These are phyloP conservation scores for Heritiera fomes DNA, from an alignment of 345 rosid species.

Conservation along the genomic window DNA sequence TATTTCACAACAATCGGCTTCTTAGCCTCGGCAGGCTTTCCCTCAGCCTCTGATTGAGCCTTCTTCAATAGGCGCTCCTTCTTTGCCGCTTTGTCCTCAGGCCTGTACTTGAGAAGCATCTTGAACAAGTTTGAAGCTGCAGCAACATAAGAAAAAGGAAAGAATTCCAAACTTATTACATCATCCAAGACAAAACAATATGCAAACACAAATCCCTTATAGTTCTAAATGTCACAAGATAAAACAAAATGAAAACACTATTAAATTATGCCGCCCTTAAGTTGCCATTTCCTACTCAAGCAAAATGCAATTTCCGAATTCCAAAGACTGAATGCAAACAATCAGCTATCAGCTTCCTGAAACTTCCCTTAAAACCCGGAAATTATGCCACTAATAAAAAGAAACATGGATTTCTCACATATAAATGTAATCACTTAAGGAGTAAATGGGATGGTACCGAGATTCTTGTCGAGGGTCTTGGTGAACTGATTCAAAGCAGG, in stretches of 20 bases:
- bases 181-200: background rate
- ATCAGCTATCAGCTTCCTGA: background rate
- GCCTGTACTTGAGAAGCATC: constrained; percentile 66
- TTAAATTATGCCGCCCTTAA: background rate
- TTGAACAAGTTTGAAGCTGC: constrained; percentile 60
- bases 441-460: constrained; percentile 40
- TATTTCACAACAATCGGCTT: constrained; percentile 75
- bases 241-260: background rate
- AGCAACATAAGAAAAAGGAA: background rate
- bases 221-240: background rate
- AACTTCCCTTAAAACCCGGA: background rate
- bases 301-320: no score
- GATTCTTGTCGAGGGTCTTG: constrained; percentile 87
- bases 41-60: constrained; percentile 66
- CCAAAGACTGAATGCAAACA: background rate
- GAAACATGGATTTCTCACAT: background rate
- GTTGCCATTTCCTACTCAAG: background rate
- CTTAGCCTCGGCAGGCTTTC: constrained; percentile 51
- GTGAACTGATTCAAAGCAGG: constrained; percentile 88
- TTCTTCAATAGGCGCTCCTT: constrained; percentile 54
- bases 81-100: constrained; percentile 66
- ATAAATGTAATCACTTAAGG: background rate
- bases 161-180: background rate
- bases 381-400: background rate
- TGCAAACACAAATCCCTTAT: background rate